These are phyloP conservation scores for Setaria viridis DNA, from an alignment of 202 grass and related monocot genomes.

Conservation along the genomic window DNA sequence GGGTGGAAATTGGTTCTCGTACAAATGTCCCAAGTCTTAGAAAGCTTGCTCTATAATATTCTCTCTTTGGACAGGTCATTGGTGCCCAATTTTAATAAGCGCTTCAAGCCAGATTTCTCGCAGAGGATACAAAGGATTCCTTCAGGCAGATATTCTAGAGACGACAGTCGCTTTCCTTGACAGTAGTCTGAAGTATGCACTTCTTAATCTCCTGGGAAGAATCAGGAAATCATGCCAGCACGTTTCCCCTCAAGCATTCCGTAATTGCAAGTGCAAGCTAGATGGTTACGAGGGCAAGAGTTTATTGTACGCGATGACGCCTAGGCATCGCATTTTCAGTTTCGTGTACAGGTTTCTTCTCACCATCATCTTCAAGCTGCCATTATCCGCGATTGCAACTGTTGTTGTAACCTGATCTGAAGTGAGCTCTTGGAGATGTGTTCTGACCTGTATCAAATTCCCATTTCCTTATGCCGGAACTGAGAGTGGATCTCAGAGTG, in stretches of 20 bases:
- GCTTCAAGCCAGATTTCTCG: slow-evolving; percentile 64
- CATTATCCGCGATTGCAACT: background rate
- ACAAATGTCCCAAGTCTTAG: background rate
- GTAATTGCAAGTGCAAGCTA: background rate
- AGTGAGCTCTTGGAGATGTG: slow-evolving; percentile 8
- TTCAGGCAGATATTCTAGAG: slow-evolving; percentile 54
- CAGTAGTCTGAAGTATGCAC: background rate
- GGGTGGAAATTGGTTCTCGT: background rate
- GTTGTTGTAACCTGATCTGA: slow-evolving; percentile 27
- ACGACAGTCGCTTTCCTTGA: slow-evolving; percentile 41
- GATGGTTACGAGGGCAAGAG: slow-evolving; percentile 33
- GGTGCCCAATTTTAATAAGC: slow-evolving; percentile 53
- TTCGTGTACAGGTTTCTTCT: background rate
- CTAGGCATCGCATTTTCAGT: background rate
- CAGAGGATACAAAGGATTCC: slow-evolving; percentile 52
- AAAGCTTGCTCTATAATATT: slow-evolving; percentile 19
- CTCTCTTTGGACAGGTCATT: slow-evolving; percentile 59
- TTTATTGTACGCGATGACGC: background rate
- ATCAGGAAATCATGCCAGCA: slow-evolving; percentile 18
- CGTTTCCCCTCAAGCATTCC: background rate
- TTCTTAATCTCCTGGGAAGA: background rate
- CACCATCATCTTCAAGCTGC: slow-evolving; percentile 14
- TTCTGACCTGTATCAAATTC: background rate
- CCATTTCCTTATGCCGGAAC: background rate
- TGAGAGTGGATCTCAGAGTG: background rate